phyloP scores from a whole-genome alignment of 768 basidiomycete species.

The Lentinula edodes region DNA sequence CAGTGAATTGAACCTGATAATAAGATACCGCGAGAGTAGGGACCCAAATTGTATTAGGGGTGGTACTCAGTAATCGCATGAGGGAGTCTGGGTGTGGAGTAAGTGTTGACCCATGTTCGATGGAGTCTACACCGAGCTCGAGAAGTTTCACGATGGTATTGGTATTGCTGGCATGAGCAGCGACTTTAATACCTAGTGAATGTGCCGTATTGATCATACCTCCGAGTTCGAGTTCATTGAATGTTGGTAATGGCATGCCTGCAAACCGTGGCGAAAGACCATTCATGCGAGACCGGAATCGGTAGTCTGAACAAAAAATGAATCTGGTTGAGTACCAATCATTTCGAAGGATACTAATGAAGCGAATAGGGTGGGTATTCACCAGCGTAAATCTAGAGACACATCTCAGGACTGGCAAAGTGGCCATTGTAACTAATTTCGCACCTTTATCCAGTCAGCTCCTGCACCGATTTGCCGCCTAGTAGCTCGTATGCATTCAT shows the following conservation, averaged over 20 bases:
- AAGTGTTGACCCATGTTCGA: conserved; percentile 50
- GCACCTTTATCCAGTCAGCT: conserved; percentile 64
- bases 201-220: conserved; percentile 50
- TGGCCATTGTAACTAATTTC: conserved; percentile 3
- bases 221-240: conserved; percentile 38
- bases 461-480: conserved; percentile 59
- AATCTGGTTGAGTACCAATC: not conserved
- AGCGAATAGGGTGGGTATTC: conserved; percentile 9
- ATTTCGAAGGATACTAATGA: conserved; percentile 9
- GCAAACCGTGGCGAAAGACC: conserved; percentile 33
- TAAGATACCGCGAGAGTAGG: conserved; percentile 54
- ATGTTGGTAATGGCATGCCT: conserved; percentile 31
- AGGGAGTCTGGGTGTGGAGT: conserved; percentile 15
- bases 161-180: conserved; percentile 43
- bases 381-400: conserved; percentile 48
- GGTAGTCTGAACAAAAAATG: conserved; percentile 39
- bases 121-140: conserved; percentile 39
- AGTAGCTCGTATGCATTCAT: conserved; percentile 49
- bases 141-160: conserved; percentile 28
- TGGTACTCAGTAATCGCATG: conserved; percentile 20
- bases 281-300: conserved; percentile 38
- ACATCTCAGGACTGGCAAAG: not conserved
- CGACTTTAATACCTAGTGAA: conserved; percentile 48
- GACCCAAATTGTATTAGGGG: conserved; percentile 39
- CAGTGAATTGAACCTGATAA: conserved; percentile 16